Percentiles rank a stretch among this genome's conserved stretches.
phyloP scores from a whole-genome alignment of 768 basidiomycete genomes.

The Hericium coralloides region DNA sequence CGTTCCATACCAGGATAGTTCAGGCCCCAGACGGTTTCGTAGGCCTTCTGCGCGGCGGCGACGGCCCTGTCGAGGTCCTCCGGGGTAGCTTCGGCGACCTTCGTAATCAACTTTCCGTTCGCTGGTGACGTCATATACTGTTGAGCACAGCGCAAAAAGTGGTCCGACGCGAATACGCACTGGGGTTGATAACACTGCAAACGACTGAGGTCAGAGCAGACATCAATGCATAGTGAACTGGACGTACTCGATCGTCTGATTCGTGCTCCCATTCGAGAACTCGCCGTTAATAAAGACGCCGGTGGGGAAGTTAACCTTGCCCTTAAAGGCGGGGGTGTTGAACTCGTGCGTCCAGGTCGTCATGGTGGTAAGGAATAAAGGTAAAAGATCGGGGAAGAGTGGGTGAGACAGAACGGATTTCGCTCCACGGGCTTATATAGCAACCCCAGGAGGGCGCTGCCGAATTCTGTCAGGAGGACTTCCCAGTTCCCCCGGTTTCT shows the following conservation, averaged over 20 bases:
- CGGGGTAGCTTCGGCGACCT: slow-evolving; percentile 48
- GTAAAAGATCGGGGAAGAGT: background rate
- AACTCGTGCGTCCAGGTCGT: slow-evolving; percentile 1
- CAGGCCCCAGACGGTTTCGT: slow-evolving; percentile 62
- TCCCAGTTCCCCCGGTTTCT: no score
- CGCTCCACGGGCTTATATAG: no score
- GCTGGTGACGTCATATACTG: slow-evolving; percentile 1
- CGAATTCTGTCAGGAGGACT: no score
- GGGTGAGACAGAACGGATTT: no score
- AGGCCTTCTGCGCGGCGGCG: slow-evolving; percentile 50
- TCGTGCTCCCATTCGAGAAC: background rate
- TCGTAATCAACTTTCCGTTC: slow-evolving; percentile 52
- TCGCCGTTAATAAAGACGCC: slow-evolving; percentile 4
- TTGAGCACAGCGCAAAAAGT: background rate
- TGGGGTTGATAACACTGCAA: slow-evolving; percentile 49
- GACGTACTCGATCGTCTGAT: slow-evolving; percentile 1
- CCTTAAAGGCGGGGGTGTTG: background rate
- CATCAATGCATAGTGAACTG: background rate
- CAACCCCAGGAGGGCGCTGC: no score
- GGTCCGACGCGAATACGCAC: slow-evolving; percentile 15
- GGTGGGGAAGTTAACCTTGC: slow-evolving; percentile 1
- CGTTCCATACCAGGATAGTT: slow-evolving; percentile 49
- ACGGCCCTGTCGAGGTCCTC: slow-evolving; percentile 78
- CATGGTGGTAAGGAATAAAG: background rate
- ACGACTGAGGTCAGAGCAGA: background rate